Base-by-base conservation (phyloP, 257 asterid species). In the Fraxinus excelsior region DNA sequence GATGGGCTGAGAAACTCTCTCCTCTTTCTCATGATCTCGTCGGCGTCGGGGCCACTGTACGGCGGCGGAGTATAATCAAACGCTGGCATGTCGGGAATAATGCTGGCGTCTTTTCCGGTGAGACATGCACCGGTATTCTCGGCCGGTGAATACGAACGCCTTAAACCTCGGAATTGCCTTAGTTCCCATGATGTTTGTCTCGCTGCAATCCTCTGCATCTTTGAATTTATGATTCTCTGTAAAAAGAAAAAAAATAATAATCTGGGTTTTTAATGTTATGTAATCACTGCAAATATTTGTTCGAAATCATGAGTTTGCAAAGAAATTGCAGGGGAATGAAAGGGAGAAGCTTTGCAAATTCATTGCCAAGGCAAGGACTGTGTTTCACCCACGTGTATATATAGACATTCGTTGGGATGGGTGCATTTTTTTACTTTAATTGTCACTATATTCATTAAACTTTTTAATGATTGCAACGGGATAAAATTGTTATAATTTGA, bases 1-100 rank as follows among this genome's bases (percentile, higher is more conserved):
- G 87, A 77, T 8, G 87, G 87, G 80, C 84, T 80, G 34, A 83
- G 84, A 64, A 77, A 83, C 67, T 80, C 78, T 67, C 74, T 77
- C 58, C 87, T 70, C 73, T 83, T 83, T 67, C 49, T 65, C 34
- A 60, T 51, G 21, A 83, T 83, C 70, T 83, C 76, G 23, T 80
- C 82, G 32, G 71, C 73, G n/a, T 60, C 10, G 32, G 86, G 83
- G 16, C 86, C 86, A 2, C 71, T 67, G 76, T 82, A 82, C 2
- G 70, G 78, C 11, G 83, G 83, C 6, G 80, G 86, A 70, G 86
- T 46, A 53, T 82, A 82, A n/a, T 79, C 78, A 38, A 82, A 82
- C 23, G 71, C 14, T 38, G 86, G 83, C 44, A 82, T 49, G 44
- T 49, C 40, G 35, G 85, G 83, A 16, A 74, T 72, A 38, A 4